Base-by-base conservation (phyloP, 2,329 filamentous ascomycete genomes). In the Trichoderma koningii region DNA sequence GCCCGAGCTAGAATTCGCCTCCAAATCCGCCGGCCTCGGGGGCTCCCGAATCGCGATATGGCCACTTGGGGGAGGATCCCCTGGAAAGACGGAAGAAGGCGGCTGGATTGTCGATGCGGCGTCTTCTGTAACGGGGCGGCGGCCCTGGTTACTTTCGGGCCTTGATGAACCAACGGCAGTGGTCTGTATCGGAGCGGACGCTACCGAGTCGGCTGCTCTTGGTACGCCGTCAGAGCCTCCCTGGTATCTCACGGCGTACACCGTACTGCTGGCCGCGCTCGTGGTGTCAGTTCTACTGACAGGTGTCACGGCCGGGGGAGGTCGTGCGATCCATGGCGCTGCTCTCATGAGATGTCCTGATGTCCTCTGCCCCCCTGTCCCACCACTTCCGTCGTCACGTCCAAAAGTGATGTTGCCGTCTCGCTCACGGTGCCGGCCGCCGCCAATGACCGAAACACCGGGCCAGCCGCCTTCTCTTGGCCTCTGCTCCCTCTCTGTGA, bases 241-340 rank as follows among this genome's bases (percentile, higher is more conserved):
- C 63, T 87, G 85, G 68, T 88, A 88, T 60, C 85, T 80, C 42
- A 89, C 80, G 7, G 85, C 84, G 68, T 89, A 89, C 3, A 86
- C 82, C 1, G 86, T 89, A 73, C 86, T 88, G 72, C 86, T 88
- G 51, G 85, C 85, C 1, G 85, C 86, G 70, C 86, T 88, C 19
- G 84, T 81, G 1, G 86, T 88, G 66, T 89, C 86, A 19, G 85
- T 85, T 67, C 86, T 80, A 70, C 85, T 88, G 50, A 87, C 73
- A 0, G 86, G 85, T 0, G 85, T 87, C 2, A 80, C 79, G 38
- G 81, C 81, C 42, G 83, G 80, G 6, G 81, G 76, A 47, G 85
- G 85, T n/a, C 85, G 76, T 67, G 83, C 73, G 65, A 86, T 80
- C 87, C 84, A 83, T 12, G 83, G 70, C 0, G 81, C 81, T 14